Evolutionary conservation across 2,329 filamentous ascomycete genomes (phyloP).

Genomic region (Penicillium crustosum): DNA sequence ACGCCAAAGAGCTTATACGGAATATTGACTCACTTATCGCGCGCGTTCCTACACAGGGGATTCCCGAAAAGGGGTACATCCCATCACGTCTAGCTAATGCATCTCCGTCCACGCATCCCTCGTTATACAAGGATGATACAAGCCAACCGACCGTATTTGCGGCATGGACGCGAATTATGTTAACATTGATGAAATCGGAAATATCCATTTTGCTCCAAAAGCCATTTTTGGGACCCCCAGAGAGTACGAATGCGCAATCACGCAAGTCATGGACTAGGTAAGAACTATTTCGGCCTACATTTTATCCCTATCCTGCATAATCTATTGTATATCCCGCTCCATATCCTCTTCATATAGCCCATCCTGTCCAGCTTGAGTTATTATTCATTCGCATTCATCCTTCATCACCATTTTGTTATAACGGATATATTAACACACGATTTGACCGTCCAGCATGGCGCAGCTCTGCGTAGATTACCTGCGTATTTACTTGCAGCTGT

Average conservation of each 20-base stretch:
- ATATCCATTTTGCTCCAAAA: background rate
- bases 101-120: background rate
- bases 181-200: background rate
- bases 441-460: background rate
- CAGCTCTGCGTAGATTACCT: background rate
- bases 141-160: background rate
- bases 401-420: too few species aligned
- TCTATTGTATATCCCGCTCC: too few species aligned
- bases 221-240: background rate
- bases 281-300: background rate
- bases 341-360: background rate
- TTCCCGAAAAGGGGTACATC: background rate
- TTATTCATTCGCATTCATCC: background rate
- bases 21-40: background rate
- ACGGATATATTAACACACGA: background rate
- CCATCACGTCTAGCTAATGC: background rate
- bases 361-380: background rate
- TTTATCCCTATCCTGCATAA: background rate
- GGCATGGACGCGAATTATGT: background rate
- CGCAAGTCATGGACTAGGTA: slow-evolving; percentile 1
- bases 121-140: background rate
- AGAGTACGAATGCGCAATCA: background rate
- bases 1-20: background rate
- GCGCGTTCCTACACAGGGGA: background rate
- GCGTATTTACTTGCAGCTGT: background rate